A percentile compares a stretch with the other conserved stretches of the same genome.
phyloP scores from a whole-genome alignment of 768 basidiomycete species.

The Termitomyces sp. region DNA sequence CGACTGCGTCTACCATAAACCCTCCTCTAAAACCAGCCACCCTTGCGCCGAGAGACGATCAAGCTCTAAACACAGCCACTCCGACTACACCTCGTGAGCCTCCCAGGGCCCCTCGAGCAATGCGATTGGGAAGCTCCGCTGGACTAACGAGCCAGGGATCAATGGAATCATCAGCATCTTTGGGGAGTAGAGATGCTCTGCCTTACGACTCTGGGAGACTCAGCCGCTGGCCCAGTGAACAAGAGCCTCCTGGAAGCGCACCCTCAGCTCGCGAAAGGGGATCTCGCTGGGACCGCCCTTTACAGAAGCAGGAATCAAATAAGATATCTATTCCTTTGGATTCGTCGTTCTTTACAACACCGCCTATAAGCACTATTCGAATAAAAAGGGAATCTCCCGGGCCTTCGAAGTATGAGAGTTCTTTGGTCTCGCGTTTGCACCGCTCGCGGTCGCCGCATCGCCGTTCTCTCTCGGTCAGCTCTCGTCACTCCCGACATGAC shows the following conservation, averaged over 20 bases:
- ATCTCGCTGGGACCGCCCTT: neutral
- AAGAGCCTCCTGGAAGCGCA: neutral
- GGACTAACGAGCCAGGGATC: neutral
- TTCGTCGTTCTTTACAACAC: constrained; percentile 13
- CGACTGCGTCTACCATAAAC: neutral
- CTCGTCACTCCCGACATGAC: constrained; percentile 2
- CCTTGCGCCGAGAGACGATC: neutral
- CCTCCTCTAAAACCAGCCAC: neutral
- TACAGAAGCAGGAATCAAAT: neutral
- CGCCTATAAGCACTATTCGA: neutral
- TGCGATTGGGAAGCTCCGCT: constrained; percentile 9
- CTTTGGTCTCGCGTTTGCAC: neutral
- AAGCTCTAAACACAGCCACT: neutral
- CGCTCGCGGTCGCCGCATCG: constrained; percentile 7
- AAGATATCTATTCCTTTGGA: constrained; percentile 19
- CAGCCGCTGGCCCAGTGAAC: neutral
- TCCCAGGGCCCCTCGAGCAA: constrained; percentile 22
- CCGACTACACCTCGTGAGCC: constrained; percentile 8
- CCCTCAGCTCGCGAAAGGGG: neutral
- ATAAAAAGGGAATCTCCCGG: constrained; percentile 6
- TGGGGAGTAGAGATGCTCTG: neutral
- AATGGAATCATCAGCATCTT: neutral
- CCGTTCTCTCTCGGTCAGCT: constrained; percentile 5
- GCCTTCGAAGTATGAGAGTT: constrained; percentile 1
- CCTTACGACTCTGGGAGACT: neutral